A percentile compares a stretch with the other conserved stretches of the same genome.
Evolutionary conservation across 805 yeast genomes (phyloP).

Genomic region (Maudiozyma pseudohumilis): DNA sequence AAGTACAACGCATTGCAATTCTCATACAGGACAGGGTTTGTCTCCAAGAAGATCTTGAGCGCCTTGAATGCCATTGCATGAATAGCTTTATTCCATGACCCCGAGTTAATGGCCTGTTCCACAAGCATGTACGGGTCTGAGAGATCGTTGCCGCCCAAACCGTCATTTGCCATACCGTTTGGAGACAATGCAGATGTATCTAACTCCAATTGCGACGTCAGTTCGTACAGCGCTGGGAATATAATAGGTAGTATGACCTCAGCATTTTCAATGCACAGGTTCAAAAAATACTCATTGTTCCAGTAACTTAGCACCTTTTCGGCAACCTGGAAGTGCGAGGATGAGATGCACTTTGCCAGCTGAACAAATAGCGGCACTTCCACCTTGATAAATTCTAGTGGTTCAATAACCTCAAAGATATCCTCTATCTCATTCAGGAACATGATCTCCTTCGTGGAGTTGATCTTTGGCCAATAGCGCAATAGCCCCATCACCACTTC

Average conservation of each 20-base stretch:
- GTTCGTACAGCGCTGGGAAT: conserved; percentile 80
- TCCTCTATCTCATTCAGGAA: conserved; percentile 93
- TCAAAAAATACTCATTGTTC: conserved; percentile 89
- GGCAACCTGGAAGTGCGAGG: conserved; percentile 94
- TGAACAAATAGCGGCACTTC: conserved; percentile 92
- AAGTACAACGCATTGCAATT: conserved; percentile 85
- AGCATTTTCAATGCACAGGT: conserved; percentile 83
- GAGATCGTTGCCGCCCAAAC: conserved; percentile 1
- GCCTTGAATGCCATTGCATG: conserved; percentile 88
- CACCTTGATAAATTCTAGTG: conserved; percentile 80
- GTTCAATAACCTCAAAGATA: conserved; percentile 92
- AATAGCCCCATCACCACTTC: conserved; percentile 92
- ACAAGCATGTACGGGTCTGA: conserved; percentile 31
- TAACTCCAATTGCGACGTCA: conserved; percentile 40
- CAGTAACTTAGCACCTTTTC: conserved; percentile 91
- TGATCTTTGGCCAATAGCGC: conserved; percentile 93
- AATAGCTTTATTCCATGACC: conserved; percentile 90
- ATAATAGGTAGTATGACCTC: conserved; percentile 88
- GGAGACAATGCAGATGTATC: conserved; percentile 12
- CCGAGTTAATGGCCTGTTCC: conserved; percentile 34
- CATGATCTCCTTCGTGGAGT: conserved; percentile 92
- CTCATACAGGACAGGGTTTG: conserved; percentile 83
- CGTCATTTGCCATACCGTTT: conserved; percentile 3
- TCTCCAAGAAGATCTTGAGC: conserved; percentile 82
- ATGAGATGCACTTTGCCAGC: conserved; percentile 83